Evolutionary conservation across 1,284 basidiomycete genomes (phyloP), one percentile per base, ranked within the genome.

Genomic region (Ustilago crameri): DNA sequence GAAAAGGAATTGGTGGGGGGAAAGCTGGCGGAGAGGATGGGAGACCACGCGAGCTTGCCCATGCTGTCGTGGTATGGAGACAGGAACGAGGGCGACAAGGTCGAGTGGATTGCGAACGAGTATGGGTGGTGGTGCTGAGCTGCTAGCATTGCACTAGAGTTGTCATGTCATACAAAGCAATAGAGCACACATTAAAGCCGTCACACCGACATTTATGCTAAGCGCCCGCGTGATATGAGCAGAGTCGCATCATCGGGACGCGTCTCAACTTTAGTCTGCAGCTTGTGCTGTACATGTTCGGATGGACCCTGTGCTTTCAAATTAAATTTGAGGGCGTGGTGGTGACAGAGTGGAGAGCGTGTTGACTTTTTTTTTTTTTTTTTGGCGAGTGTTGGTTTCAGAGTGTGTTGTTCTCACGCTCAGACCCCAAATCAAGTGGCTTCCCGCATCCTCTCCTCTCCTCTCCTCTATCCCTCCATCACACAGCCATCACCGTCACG

Each of bases 41-140:
- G 63, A 3, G 54, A 35, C 15, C 15, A 47, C 2, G 50, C 62
- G 0, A 64, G 60, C 51, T 41, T 74, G 30, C 59, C 65, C n/a
- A 59, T 54, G 10, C 32, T 70, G 17, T 59, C 63, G 3, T 72
- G 58, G 63, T 72, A 72, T 24, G 69, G 48, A 2, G 64, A 63
- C 22, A 49, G 43, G 24, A 18, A 46, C 34, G 18, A 42, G 9
- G 62, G 55, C 7, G 52, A 62, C 18, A 32, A 32, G 34, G 24
- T 74, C 0, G 60, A 70, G 26, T 74, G 71, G 71, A 44, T 69
- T 0, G 48, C 45, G 42, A 70, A 74, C 48, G 65, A 74, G 55
- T 61, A 66, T 18, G 71, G 71, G 0, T 74, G 64, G 62, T 74
- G 63, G 62, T 70, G 66, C 41, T 74, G 12, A 30, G 12, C 30